Evolutionary conservation across 139 green algal species (phyloP).

Genomic region (Pleodorina starrii): DNA sequence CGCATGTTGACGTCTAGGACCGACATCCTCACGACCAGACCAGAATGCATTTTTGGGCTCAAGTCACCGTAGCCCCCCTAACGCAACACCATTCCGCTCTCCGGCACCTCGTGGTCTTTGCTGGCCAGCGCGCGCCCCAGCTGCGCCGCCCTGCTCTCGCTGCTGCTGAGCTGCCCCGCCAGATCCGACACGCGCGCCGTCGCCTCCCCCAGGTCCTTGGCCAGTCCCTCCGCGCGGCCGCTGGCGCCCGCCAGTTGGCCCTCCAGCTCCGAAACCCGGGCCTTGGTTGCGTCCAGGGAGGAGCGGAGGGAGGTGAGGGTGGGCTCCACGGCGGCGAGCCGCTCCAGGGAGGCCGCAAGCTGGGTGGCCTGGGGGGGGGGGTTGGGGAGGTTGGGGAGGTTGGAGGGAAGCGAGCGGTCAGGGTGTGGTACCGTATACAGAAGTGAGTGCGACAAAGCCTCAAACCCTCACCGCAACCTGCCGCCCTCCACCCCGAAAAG

Average conservation of each 20-base stretch:
- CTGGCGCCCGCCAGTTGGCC: neutral
- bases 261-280: neutral
- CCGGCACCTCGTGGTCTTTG: neutral
- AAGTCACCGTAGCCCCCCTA: neutral
- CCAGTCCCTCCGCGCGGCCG: neutral
- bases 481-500: too few species aligned
- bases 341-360: slow-evolving; percentile 24
- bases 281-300: neutral
- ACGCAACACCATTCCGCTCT: neutral
- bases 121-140: neutral
- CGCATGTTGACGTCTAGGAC: too few species aligned
- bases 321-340: slow-evolving; percentile 32
- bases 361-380: neutral
- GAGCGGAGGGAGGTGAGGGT: neutral
- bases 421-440: too few species aligned
- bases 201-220: neutral
- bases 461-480: too few species aligned
- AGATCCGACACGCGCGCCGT: slow-evolving; percentile 19
- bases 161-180: neutral
- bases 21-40: too few species aligned
- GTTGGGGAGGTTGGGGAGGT: neutral
- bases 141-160: slow-evolving; percentile 8
- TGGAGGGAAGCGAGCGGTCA: too few species aligned
- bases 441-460: too few species aligned
- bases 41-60: too few species aligned